Base-by-base conservation (phyloP, 1,284 basidiomycete genomes). In the Fomitopsis pinicola region DNA sequence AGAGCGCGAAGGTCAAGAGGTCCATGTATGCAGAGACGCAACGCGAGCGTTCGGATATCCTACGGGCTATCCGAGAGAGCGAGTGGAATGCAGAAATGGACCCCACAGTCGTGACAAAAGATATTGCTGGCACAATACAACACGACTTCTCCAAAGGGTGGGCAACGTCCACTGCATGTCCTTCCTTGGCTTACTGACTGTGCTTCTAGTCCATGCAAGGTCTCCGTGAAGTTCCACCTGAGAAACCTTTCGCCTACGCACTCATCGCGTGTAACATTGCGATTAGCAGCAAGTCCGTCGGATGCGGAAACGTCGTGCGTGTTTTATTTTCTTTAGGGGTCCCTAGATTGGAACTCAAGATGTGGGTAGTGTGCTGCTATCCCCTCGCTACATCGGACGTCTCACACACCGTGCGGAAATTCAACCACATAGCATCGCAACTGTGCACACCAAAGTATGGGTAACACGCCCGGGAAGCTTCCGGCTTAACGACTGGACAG, bases 1-100 rank as follows among this genome's bases (percentile, higher is more conserved):
- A 87, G 67, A 79, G 74, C 48, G 80, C 80, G n/a, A 91, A 91
- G 71, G 80, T 80, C 22, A 89, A 84, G 69, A 83, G 88, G 62
- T 94, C 86, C 62, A 92, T 97, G 84, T 97, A 94, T 71, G 92
- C 92, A 19, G 94, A 97, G 77, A 95, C 93, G 5, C 85, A 84
- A 60, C 80, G 88, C 56, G 86, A 94, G 72, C 85, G 86, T 68
- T 74, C 75, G 64, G 83, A 86, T 52, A 76, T 96, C 35, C 71
- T 94, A 53, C 78, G 84, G 36, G 83, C 85, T 5, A 82, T 97
- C 33, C 77, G 83, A 53, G 75, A 78, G 4, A 89, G 88, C 63
- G 86, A 89, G 69, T 91, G 92, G 86, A 94, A 94, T 64, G 69
- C 71, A 36, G 91, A 94, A 76, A 88, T 80, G 84, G 82, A 94